Percentiles rank a stretch among this genome's conserved stretches.
phyloP scores from a whole-genome alignment of 2,329 filamentous ascomycete genomes.

The Clonostachys byssicola region DNA sequence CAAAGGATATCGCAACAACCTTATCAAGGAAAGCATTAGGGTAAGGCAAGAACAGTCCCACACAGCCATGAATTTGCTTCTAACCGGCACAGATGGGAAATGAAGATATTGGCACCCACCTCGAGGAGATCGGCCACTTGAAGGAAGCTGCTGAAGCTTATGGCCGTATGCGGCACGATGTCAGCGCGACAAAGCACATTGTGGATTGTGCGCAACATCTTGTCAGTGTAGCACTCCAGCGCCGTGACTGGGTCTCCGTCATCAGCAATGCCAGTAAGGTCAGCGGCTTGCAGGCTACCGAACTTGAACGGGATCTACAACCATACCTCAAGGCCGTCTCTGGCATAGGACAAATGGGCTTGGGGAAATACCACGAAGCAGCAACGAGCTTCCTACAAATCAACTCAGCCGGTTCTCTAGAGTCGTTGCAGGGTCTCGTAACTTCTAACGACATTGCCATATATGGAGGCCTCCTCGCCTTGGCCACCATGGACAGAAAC shows the following conservation, averaged over 20 bases:
- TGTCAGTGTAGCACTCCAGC: constrained; percentile 70
- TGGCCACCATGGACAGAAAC: constrained; percentile 81
- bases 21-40: constrained; percentile 94
- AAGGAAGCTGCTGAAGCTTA: constrained; percentile 72
- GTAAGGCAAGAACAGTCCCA: constrained; percentile 36
- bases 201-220: constrained; percentile 78
- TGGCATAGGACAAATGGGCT: constrained; percentile 44
- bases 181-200: constrained; percentile 78
- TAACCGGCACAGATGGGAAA: constrained; percentile 73
- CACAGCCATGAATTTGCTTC: background rate
- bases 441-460: constrained; percentile 77
- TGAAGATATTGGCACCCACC: constrained; percentile 84
- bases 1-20: constrained; percentile 91
- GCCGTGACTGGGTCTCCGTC: constrained; percentile 72
- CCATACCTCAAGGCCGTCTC: constrained; percentile 48
- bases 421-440: too few relatives aligned
- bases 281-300: constrained; percentile 37
- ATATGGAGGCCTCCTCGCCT: constrained; percentile 84
- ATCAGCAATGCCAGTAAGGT: constrained; percentile 61
- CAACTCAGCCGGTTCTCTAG: constrained; percentile 35
- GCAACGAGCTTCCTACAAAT: constrained; percentile 67
- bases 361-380: constrained; percentile 53
- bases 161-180: constrained; percentile 83
- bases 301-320: constrained; percentile 38
- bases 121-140: constrained; percentile 74